Evolutionary conservation across 768 basidiomycete genomes (phyloP), one percentile per base, ranked within the genome.

Genomic region (Kwoniella botswanensis): DNA sequence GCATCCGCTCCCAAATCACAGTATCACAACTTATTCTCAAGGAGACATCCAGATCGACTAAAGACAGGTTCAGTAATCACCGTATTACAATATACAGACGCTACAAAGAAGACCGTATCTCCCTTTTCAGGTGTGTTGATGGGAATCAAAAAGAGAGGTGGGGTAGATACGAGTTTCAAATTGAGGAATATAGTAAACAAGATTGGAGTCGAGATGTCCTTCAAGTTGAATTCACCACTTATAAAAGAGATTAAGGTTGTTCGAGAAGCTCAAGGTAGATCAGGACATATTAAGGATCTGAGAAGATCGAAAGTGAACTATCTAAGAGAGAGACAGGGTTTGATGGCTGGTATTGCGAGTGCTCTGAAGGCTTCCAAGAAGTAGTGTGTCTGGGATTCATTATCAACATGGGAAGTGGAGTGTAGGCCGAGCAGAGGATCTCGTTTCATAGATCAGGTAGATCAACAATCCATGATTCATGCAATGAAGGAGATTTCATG

Each of bases 141-240:
- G 76, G 88, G 89, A 41, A 88, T 95, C 74, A 71, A 83, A 10
- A 69, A 82, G 10, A 60, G 82, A 24, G 95, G 94, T 0, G 76
- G 78, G 4, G 87, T 89, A 35, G 93, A 93, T 84, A 94, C 93
- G 29, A 91, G 90, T n/a, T 92, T 98, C 80, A 86, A 90, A 64
- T 85, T 98, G 63, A 88, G 96, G 73, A 98, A 98, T 84, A 88
- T 97, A 74, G 88, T 98, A 63, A 91, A 93, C 77, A 88, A 93
- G 73, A 93, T 91, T 13, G 95, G 94, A 13, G 91, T 97, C 50
- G 96, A 98, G 86, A 91, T 93, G 91, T 91, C 91, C 79, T 92
- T 93, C 85, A 94, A 91, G 82, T 89, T 90, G 73, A 89, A 88
- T 79, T 92, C 91, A 63, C 95, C 96, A 35, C 88, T 93, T 80